phyloP scores from a whole-genome alignment of 2,329 filamentous ascomycete species.

The Fusarium heterosporum region DNA sequence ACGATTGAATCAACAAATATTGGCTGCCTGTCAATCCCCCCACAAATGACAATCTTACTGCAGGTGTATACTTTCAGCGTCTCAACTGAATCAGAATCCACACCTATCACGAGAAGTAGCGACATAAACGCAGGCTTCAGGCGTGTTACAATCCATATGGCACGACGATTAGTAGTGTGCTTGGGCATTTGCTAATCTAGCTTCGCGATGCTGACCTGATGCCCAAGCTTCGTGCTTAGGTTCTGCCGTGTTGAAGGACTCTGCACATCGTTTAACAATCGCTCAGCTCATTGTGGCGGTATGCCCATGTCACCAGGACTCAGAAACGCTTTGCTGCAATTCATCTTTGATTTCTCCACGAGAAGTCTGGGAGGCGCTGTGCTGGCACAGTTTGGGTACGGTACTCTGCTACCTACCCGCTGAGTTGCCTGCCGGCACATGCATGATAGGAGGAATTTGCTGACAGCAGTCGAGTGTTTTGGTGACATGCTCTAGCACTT shows the following conservation, averaged over 20 bases:
- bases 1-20: neutral
- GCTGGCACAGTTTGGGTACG: slow-evolving; percentile 32
- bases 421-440: slow-evolving; percentile 47
- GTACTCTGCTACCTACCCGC: slow-evolving; percentile 35
- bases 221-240: slow-evolving; percentile 25
- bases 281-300: slow-evolving; percentile 12
- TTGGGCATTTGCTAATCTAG: slow-evolving; percentile 8
- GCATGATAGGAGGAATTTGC: slow-evolving; percentile 28
- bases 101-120: neutral
- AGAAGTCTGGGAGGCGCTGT: slow-evolving; percentile 24
- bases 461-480: slow-evolving; percentile 25
- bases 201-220: slow-evolving; percentile 10
- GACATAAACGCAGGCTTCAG: neutral
- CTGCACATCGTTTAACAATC: no score
- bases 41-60: slow-evolving; percentile 7
- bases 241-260: slow-evolving; percentile 17
- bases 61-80: neutral
- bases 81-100: slow-evolving; percentile 1
- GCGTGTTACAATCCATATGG: slow-evolving; percentile 3
- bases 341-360: slow-evolving; percentile 6
- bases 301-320: slow-evolving; percentile 38
- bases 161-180: slow-evolving; percentile 17
- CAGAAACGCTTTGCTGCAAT: neutral
- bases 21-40: slow-evolving; percentile 1
- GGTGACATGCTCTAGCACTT: slow-evolving; percentile 37